Evolutionary conservation across 192 early-diverging fungal genomes (phyloP).

Genomic region (Gigaspora rosea): DNA sequence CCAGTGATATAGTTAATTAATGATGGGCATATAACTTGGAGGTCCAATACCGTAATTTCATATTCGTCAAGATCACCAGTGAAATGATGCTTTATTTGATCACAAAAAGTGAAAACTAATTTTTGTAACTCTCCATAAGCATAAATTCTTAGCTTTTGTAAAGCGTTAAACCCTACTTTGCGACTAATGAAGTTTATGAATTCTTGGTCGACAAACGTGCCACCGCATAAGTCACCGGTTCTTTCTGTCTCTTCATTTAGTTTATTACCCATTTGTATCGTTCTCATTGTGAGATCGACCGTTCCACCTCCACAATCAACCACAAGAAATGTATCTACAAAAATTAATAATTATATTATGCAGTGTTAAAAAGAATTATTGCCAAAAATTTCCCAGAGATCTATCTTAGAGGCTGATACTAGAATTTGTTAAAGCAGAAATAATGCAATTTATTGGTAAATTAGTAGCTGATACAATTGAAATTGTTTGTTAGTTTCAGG

Average conservation of each 20-base stretch:
- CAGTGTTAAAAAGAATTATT: too few species aligned
- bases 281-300: conserved; percentile 44
- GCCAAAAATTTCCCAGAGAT: too few species aligned
- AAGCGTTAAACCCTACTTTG: conserved; percentile 11
- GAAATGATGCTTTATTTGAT: conserved; percentile 1
- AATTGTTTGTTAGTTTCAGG: too few species aligned
- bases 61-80: not conserved
- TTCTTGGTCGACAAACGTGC: conserved; percentile 19
- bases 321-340: conserved; percentile 42
- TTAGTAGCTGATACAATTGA: too few species aligned
- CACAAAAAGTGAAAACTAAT: conserved; percentile 11
- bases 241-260: conserved; percentile 31
- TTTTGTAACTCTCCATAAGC: conserved; percentile 22
- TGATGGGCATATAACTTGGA: conserved; percentile 6
- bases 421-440: too few species aligned
- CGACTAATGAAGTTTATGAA: not conserved
- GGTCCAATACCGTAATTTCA: not conserved
- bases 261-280: conserved; percentile 9
- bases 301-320: conserved; percentile 52
- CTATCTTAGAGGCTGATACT: too few species aligned
- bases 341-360: too few species aligned
- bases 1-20: conserved; percentile 28
- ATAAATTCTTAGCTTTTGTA: conserved; percentile 11
- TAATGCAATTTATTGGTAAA: too few species aligned
- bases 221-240: conserved; percentile 11